Evolutionary conservation across 768 basidiomycete genomes (phyloP), one percentile per base, ranked within the genome.

Genomic region (Astraeus odoratus): DNA sequence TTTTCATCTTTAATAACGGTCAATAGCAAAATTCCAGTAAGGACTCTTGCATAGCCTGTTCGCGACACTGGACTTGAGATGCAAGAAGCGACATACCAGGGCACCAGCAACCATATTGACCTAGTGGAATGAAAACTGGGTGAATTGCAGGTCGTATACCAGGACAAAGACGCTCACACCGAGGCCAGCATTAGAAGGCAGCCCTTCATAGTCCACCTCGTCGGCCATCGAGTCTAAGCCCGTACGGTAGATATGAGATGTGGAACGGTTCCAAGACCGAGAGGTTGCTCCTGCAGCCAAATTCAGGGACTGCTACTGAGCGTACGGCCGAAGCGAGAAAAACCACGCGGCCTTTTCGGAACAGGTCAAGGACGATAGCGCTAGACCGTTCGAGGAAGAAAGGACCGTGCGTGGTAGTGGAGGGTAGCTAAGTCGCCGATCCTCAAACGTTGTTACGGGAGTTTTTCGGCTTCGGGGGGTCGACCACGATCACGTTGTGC

Each of bases 31-130:
- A 18, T n/a, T 24, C 23, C 22, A 8, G 13, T 16, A 25, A 26
- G 9, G 35, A 36, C 18, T 41, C 8, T 19, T 34, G 20, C 19
- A 36, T 19, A 10, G 45, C 19, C 33, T 25, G 30, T n/a, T 30
- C 39, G 16, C 16, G 36, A 24, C 19, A 20, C 29, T 35, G 42
- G 36, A 13, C 36, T 8, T n/a, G 19, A 6, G 22, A 15, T n/a
- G 18, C n/a, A 16, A 37, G 39, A 52, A 45, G 31, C 37, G 33
- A 76, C 88, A 71, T 62, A 94, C 93, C 64, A 98, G 70, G 42
- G 93, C 93, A 50, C 96, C 96, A 19, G 96, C 96, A 57, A 92
- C 67, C 96, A 98, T 98, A 67, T 93, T 94, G 49, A 96, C 90
- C 87, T 89, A 46, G 49, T 41, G 23, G 36, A 13, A 44, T 44